Percentiles rank a stretch among this genome's conserved stretches.
Conservation (phyloP, 768 basidiomycete species). For the Boletus rubescentipes region DNA sequence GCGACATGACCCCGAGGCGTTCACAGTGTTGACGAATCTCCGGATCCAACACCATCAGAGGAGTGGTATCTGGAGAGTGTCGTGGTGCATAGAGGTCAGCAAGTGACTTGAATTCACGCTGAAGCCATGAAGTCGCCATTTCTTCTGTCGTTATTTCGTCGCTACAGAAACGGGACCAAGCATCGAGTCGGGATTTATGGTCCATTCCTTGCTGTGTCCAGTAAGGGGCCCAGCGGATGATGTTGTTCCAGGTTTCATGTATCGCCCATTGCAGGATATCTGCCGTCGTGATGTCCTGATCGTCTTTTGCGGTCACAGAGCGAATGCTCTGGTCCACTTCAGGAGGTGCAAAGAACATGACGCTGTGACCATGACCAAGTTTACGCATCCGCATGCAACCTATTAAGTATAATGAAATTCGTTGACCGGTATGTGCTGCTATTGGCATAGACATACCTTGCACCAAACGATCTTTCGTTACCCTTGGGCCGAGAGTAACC, state of each 20-base stretch:
- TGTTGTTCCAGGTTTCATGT: too few relatives aligned
- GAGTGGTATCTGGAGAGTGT: too few relatives aligned
- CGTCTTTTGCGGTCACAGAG: neutral
- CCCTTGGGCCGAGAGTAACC: neutral
- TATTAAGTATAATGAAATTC: neutral
- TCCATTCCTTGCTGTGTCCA: neutral
- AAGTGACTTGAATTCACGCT: too few relatives aligned
- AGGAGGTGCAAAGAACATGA: neutral
- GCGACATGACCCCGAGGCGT: neutral
- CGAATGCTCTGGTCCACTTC: neutral
- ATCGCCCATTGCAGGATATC: neutral
- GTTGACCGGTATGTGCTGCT: too few relatives aligned
- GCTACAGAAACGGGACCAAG: neutral
- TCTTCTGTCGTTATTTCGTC: neutral
- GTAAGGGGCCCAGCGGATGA: neutral
- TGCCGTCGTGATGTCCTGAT: neutral
- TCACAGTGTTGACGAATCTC: neutral
- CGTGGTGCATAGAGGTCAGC: too few relatives aligned
- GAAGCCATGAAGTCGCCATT: neutral
- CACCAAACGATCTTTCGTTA: neutral
- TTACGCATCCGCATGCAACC: slow-evolving; percentile 1
- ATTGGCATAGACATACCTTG: neutral
- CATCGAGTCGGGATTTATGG: neutral
- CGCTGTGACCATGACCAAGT: neutral
- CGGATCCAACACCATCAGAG: too few relatives aligned